phyloP scores from a whole-genome alignment of 2,329 filamentous ascomycete genomes.

The Alternaria metachromatica region DNA sequence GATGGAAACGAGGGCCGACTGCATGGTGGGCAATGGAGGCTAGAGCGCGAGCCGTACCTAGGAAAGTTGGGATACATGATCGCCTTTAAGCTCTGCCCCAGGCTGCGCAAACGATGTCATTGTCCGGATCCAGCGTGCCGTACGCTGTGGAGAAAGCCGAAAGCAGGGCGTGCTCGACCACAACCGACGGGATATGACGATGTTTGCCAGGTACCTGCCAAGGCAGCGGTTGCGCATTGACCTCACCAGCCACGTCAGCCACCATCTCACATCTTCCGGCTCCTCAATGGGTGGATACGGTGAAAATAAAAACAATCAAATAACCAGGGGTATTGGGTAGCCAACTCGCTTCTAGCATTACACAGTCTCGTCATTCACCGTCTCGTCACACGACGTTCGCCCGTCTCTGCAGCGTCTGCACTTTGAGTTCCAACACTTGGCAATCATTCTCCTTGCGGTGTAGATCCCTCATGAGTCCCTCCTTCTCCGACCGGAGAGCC shows the following conservation, averaged over 20 bases:
- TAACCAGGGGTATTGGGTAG: not conserved
- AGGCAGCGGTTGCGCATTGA: constrained; percentile 18
- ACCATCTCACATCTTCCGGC: not conserved
- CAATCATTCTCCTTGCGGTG: constrained; percentile 50
- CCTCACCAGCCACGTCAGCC: constrained; percentile 11
- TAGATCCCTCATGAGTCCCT: constrained; percentile 48
- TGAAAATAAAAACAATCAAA: not conserved
- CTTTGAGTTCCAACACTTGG: constrained; percentile 45
- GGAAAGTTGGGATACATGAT: not conserved
- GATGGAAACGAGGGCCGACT: constrained; percentile 26
- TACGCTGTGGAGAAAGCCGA: not conserved
- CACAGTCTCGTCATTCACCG: not conserved
- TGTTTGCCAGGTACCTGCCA: constrained; percentile 19
- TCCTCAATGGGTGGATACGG: not conserved
- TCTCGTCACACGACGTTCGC: constrained; percentile 12
- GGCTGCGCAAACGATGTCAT: constrained; percentile 13
- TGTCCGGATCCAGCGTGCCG: not conserved
- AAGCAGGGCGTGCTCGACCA: constrained; percentile 1
- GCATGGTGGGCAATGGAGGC: constrained; percentile 17
- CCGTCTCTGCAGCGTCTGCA: constrained; percentile 43
- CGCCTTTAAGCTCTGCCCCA: constrained; percentile 6
- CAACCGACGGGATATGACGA: constrained; percentile 18
- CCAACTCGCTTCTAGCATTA: not conserved
- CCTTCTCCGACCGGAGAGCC: constrained; percentile 50
- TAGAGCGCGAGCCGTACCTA: constrained; percentile 16